Conservation (phyloP, 2,329 filamentous ascomycete species). For the Alternaria rosae region DNA sequence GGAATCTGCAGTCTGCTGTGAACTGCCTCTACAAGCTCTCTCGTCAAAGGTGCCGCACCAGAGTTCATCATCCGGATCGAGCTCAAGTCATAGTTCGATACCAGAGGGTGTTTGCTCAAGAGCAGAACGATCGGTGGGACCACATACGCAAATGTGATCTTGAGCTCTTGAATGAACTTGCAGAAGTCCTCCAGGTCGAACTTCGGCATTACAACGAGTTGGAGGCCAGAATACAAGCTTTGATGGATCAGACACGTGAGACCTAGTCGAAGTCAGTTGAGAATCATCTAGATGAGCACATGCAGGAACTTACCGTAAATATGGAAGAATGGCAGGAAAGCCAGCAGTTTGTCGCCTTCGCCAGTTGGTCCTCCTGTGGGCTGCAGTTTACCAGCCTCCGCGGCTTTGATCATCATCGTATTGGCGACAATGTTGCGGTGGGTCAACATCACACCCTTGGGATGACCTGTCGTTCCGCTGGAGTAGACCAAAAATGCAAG, state of each 20-base stretch:
- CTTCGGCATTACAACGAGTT: constrained; percentile 74
- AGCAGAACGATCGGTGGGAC: constrained; percentile 85
- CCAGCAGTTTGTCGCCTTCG: constrained; percentile 75
- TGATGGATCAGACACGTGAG: constrained; percentile 77
- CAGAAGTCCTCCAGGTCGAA: constrained; percentile 87
- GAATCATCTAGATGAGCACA: neutral
- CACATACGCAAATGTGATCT: constrained; percentile 79
- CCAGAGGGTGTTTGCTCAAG: constrained; percentile 78
- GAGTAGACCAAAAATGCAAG: constrained; percentile 87
- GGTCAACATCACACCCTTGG: constrained; percentile 88
- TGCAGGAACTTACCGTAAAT: constrained; percentile 73
- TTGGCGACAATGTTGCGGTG: constrained; percentile 86
- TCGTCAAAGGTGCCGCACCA: constrained; percentile 83
- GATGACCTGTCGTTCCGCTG: constrained; percentile 87
- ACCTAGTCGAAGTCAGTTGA: constrained; percentile 51
- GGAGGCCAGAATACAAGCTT: constrained; percentile 69
- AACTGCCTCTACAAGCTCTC: constrained; percentile 78
- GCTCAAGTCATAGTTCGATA: constrained; percentile 81
- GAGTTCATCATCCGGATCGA: constrained; percentile 84
- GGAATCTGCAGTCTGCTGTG: constrained; percentile 77
- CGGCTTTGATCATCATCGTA: constrained; percentile 53
- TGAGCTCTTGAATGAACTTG: constrained; percentile 74
- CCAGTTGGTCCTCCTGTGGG: constrained; percentile 67
- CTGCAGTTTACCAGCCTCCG: constrained; percentile 59
- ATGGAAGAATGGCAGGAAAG: constrained; percentile 88